A percentile compares a stretch with the other conserved stretches of the same genome.
Conservation (phyloP, 768 basidiomycete species). For the Podaxis carcinomalis region DNA sequence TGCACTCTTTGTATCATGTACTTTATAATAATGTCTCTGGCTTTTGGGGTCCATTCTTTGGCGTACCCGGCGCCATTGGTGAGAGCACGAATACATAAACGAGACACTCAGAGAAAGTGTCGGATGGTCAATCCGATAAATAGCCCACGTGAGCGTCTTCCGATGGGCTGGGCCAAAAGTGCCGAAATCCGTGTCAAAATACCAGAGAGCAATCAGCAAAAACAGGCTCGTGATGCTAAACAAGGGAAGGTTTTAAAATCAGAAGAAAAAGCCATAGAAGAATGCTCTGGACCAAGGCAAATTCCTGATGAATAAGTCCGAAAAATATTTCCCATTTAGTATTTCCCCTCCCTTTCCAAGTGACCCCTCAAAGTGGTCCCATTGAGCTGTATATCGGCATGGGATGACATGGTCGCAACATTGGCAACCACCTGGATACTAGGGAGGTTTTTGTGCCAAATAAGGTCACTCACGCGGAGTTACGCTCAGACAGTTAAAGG, state of each 20-base stretch:
- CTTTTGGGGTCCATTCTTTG: not conserved
- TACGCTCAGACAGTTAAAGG: not conserved
- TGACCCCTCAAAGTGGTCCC: not conserved
- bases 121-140: not conserved
- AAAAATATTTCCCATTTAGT: not conserved
- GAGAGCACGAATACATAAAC: not conserved
- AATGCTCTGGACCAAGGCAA: not conserved
- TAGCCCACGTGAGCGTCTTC: not conserved
- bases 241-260: not conserved
- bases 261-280: not conserved
- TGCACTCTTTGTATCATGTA: constrained; percentile 4
- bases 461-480: not conserved
- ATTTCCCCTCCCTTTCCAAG: not conserved
- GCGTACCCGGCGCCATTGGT: too few species aligned
- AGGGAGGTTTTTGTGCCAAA: not conserved
- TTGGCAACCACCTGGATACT: not conserved
- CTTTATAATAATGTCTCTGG: constrained; percentile 1
- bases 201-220: not conserved
- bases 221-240: not conserved
- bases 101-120: not conserved
- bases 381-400: not conserved
- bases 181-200: constrained; percentile 5
- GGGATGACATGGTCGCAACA: not conserved
- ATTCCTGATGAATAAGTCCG: not conserved
- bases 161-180: not conserved